Evolutionary conservation across 768 basidiomycete genomes (phyloP).

Genomic region (Leccinum aurantiacum): DNA sequence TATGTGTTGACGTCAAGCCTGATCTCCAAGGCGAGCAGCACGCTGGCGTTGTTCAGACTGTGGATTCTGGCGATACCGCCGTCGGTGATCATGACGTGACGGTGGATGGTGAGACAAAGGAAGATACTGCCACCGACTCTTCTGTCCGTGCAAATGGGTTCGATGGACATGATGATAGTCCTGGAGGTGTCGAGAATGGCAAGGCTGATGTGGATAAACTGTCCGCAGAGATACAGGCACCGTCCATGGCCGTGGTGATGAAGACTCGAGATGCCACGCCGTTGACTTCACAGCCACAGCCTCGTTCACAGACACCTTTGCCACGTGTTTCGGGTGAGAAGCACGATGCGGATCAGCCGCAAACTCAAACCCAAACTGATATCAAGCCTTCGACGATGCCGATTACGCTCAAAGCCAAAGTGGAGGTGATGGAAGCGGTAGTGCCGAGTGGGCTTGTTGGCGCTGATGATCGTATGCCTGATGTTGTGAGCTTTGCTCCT

Average conservation of each 20-base stretch:
- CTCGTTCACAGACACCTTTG: neutral
- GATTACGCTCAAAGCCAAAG: constrained; percentile 22
- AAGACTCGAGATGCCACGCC: constrained; percentile 1
- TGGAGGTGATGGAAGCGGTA: constrained; percentile 25
- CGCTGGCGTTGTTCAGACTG: neutral
- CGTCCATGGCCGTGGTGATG: neutral
- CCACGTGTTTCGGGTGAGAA: constrained; percentile 5
- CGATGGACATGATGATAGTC: neutral
- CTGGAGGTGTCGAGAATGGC: neutral
- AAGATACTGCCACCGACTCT: neutral
- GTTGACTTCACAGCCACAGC: neutral
- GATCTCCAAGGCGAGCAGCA: constrained; percentile 16
- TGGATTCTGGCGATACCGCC: neutral
- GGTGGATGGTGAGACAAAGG: constrained; percentile 10
- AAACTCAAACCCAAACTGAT: constrained; percentile 10
- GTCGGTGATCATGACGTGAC: constrained; percentile 12
- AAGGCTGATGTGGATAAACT: neutral
- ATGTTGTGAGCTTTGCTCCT: constrained; percentile 30
- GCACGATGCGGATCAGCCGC: constrained; percentile 8
- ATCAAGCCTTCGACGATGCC: constrained; percentile 8
- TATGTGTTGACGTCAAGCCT: constrained; percentile 11
- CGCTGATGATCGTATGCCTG: constrained; percentile 19
- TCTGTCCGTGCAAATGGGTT: constrained; percentile 3
- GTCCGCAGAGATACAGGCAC: neutral
- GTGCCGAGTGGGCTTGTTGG: constrained; percentile 21